phyloP scores from a whole-genome alignment of 768 basidiomycete genomes.

The Boletus patriciae region DNA sequence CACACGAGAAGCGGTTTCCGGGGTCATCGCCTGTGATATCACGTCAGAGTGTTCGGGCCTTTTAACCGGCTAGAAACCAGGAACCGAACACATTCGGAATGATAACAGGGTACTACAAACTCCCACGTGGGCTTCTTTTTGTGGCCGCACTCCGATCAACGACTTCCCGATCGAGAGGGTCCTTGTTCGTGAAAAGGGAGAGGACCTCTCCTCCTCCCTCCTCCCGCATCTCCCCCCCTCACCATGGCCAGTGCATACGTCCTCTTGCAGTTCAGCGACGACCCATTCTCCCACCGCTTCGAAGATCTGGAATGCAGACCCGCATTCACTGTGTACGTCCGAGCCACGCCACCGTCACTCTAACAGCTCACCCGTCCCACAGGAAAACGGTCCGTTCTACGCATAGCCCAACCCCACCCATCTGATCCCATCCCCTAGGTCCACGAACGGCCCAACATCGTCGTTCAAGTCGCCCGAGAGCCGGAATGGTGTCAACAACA shows the following conservation, averaged over 20 bases:
- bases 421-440: conserved; percentile 38
- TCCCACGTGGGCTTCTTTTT: conserved; percentile 33
- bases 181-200: conserved; percentile 42
- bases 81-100: too few species aligned
- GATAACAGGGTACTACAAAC: too few species aligned
- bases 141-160: conserved; percentile 34
- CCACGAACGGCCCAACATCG: conserved; percentile 55
- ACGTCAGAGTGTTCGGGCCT: too few species aligned
- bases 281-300: conserved; percentile 60
- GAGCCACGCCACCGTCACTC: conserved; percentile 1
- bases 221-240: conserved; percentile 16
- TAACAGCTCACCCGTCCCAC: conserved; percentile 3
- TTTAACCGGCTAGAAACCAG: too few species aligned
- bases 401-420: background rate
- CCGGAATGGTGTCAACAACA: conserved; percentile 65
- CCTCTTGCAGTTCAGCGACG: conserved; percentile 64
- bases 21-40: too few species aligned
- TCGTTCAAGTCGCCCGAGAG: conserved; percentile 66
- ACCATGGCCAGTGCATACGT: conserved; percentile 43
- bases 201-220: conserved; percentile 15
- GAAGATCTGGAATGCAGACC: conserved; percentile 61
- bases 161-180: conserved; percentile 40
- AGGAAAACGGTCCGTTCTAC: conserved; percentile 27
- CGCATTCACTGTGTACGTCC: conserved; percentile 68
- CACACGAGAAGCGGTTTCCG: too few species aligned